A percentile compares a stretch with the other conserved stretches of the same genome.
phyloP scores from a whole-genome alignment of 2,329 filamentous ascomycete species.

The Stylonectria norvegica region DNA sequence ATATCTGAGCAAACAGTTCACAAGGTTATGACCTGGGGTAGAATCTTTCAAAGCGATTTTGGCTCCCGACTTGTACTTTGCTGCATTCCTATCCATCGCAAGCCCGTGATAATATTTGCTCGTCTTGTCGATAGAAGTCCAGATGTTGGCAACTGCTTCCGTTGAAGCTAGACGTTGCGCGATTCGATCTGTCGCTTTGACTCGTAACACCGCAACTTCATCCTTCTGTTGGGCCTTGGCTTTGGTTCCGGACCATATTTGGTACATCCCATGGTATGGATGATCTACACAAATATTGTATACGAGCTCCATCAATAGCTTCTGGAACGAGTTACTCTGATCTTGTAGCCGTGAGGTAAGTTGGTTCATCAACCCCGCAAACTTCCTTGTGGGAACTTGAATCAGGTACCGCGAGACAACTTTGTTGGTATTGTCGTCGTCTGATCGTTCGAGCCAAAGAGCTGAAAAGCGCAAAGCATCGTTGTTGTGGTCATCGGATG shows the following conservation, averaged over 20 bases:
- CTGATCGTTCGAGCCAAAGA: conserved; percentile 85
- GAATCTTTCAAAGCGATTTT: conserved; percentile 65
- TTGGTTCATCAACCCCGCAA: conserved; percentile 91
- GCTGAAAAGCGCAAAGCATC: conserved; percentile 90
- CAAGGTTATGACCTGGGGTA: conserved; percentile 58
- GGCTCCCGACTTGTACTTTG: conserved; percentile 63
- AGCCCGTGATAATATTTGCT: conserved; percentile 65
- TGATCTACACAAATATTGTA: conserved; percentile 86
- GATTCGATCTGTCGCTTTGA: conserved; percentile 68
- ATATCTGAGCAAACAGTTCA: conserved; percentile 60
- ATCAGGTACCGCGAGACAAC: conserved; percentile 68
- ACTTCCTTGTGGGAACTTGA: conserved; percentile 83
- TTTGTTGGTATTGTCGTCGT: conserved; percentile 71
- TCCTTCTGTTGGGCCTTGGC: conserved; percentile 69
- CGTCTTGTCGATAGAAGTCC: conserved; percentile 69
- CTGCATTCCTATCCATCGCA: conserved; percentile 61
- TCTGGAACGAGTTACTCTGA: conserved; percentile 69
- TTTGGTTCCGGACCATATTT: conserved; percentile 81
- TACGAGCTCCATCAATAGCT: conserved; percentile 68
- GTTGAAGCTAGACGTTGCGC: conserved; percentile 57
- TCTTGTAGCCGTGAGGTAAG: conserved; percentile 87
- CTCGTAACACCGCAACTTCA: conserved; percentile 68
- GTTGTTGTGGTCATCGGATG: conserved; percentile 85
- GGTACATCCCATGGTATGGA: conserved; percentile 95
- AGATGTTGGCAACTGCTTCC: conserved; percentile 52